Percentiles rank a stretch among this genome's conserved stretches.
Evolutionary conservation across 345 rosid genomes (phyloP).

Genomic region (Pseudoturritis turrita): DNA sequence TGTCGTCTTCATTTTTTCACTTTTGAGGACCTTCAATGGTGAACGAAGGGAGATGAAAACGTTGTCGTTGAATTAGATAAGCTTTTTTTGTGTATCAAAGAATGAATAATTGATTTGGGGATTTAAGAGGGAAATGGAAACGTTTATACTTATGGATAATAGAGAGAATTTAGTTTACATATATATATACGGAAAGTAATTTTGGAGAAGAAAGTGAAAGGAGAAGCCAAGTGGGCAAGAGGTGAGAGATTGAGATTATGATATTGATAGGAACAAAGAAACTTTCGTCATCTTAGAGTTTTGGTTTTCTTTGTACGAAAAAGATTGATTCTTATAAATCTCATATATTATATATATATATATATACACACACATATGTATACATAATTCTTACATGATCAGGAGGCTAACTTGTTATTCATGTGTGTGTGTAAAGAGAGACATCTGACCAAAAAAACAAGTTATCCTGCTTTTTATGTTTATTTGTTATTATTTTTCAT

Average conservation of each 20-base stretch:
- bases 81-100: background rate
- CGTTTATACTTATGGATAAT: background rate
- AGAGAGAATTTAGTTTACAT: background rate
- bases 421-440: slow-evolving; percentile 6
- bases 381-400: background rate
- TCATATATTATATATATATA: background rate
- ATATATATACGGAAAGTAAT: background rate
- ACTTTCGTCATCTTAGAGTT: slow-evolving; percentile 1
- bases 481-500: background rate
- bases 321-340: background rate
- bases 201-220: slow-evolving; percentile 23
- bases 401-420: background rate
- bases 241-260: slow-evolving; percentile 3
- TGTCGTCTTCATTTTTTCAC: background rate
- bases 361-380: background rate
- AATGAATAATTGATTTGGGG: background rate
- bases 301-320: background rate
- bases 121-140: slow-evolving; percentile 14
- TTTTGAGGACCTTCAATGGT: background rate
- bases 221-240: slow-evolving; percentile 32
- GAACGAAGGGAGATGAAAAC: background rate
- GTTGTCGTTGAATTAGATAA: background rate
- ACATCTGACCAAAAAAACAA: background rate
- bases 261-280: slow-evolving; percentile 18
- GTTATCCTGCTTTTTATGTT: background rate